Evolutionary conservation across 306 rosid species (phyloP).

Genomic region (Pachyrhizus erosus): DNA sequence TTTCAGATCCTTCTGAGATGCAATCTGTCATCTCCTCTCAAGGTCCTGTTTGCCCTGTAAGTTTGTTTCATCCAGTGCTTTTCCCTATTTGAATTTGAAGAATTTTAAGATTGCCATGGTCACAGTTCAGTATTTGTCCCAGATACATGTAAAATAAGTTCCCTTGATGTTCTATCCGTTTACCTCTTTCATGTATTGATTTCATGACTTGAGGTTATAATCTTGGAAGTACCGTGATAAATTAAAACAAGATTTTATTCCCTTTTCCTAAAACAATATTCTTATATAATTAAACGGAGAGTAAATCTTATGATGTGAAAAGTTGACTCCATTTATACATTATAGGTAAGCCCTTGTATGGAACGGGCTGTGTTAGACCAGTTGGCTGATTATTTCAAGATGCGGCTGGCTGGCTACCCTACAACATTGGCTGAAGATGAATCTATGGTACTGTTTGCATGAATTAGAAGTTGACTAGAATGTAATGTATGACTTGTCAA

Average conservation of each 20-base stretch:
- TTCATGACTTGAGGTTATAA: conserved; percentile 37
- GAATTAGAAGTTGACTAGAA: conserved; percentile 15
- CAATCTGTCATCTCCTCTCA: conserved; percentile 93
- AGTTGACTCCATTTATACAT: conserved; percentile 35
- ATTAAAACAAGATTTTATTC: conserved; percentile 5
- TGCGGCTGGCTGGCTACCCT: conserved; percentile 87
- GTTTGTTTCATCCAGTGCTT: conserved; percentile 45
- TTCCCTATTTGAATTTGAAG: conserved; percentile 20
- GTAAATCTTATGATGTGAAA: conserved; percentile 31
- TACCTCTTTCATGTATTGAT: conserved; percentile 26
- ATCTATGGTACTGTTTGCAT: conserved; percentile 61
- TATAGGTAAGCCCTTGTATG: conserved; percentile 92
- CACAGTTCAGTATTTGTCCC: conserved; percentile 30
- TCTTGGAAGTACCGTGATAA: conserved; percentile 6
- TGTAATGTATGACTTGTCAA: background rate
- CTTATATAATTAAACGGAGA: conserved; percentile 16
- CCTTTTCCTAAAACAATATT: background rate
- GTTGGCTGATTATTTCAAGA: conserved; percentile 76
- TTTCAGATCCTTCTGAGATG: conserved; percentile 96
- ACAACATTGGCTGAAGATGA: conserved; percentile 90
- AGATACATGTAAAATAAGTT: background rate
- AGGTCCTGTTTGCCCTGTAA: conserved; percentile 97
- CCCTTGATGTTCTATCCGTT: conserved; percentile 29
- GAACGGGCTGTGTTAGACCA: conserved; percentile 93
- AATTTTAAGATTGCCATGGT: conserved; percentile 29